A percentile compares a stretch with the other conserved stretches of the same genome.
phyloP scores from a whole-genome alignment of 2,329 filamentous ascomycete genomes.

The Stachybotrys chartarum region DNA sequence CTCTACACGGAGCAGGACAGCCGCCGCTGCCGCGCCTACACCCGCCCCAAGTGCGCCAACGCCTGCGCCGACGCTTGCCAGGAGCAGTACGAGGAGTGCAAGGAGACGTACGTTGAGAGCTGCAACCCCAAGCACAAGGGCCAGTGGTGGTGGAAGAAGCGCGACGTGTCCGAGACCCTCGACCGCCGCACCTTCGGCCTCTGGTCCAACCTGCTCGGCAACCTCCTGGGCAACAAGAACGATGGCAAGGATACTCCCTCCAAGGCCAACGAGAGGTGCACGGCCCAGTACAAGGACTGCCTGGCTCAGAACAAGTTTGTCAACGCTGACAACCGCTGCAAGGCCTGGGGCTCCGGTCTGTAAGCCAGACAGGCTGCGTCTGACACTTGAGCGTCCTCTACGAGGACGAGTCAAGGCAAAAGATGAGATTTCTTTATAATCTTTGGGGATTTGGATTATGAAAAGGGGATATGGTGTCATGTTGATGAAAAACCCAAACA shows the following conservation, averaged over 20 bases:
- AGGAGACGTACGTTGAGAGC: conserved; percentile 39
- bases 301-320: conserved; percentile 32
- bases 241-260: conserved; percentile 20
- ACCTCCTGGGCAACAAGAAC: conserved; percentile 3
- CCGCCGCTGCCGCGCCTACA: conserved; percentile 36
- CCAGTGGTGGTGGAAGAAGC: conserved; percentile 6
- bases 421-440: neutral
- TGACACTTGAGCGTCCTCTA: no score
- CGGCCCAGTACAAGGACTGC: conserved; percentile 42
- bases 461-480: neutral
- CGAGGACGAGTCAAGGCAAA: no score
- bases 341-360: conserved; percentile 21
- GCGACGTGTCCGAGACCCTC: neutral
- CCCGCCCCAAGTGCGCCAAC: conserved; percentile 22
- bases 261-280: conserved; percentile 34
- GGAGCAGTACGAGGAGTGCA: conserved; percentile 42
- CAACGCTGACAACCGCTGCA: conserved; percentile 31
- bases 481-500: neutral
- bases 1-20: conserved; percentile 39
- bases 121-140: conserved; percentile 28
- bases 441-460: neutral
- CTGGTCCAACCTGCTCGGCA: conserved; percentile 5
- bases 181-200: neutral
- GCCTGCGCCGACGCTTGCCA: conserved; percentile 47
- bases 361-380: conserved; percentile 1